These are phyloP conservation scores for Abelmoschus esculentus DNA, from an alignment of 345 rosid genomes.

Conservation along the genomic window DNA sequence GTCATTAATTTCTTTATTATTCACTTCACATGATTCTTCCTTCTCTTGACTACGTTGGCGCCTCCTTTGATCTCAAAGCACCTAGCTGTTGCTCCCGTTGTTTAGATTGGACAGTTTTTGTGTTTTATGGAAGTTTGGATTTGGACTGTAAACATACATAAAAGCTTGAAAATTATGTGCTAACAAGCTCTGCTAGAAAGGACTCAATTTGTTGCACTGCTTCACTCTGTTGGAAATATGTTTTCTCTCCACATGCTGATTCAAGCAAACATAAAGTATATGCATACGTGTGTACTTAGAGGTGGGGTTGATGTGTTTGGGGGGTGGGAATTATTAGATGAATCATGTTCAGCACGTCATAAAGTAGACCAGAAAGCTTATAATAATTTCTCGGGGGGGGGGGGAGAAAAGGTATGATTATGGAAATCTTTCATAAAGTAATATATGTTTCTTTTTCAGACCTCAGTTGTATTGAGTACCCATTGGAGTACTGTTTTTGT, in stretches of 20 bases:
- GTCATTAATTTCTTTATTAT: conserved; percentile 5
- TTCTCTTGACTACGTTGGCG: conserved; percentile 2
- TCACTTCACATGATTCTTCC: conserved; percentile 12
- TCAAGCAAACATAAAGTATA: too few relatives aligned
- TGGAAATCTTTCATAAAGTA: not conserved
- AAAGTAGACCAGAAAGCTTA: too few relatives aligned
- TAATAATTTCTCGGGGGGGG: not conserved
- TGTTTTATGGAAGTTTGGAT: conserved; percentile 7
- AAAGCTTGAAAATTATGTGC: not conserved
- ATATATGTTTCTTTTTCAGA: not conserved
- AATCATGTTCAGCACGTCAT: too few relatives aligned
- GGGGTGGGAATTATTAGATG: too few relatives aligned
- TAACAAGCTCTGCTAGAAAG: not conserved
- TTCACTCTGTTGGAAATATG: too few relatives aligned
- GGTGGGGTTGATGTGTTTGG: not conserved
- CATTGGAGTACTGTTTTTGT: not conserved
- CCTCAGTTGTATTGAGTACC: not conserved
- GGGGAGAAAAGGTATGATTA: not conserved
- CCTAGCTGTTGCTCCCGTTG: conserved; percentile 8
- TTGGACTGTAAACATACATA: conserved; percentile 3
- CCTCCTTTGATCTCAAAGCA: conserved; percentile 10
- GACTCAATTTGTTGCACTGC: too few relatives aligned
- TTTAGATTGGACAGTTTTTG: not conserved
- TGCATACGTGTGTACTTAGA: too few relatives aligned
- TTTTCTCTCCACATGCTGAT: too few relatives aligned